These are phyloP conservation scores for Solanum hybrid DNA, from an alignment of 305 asterid species.

Conservation along the genomic window DNA sequence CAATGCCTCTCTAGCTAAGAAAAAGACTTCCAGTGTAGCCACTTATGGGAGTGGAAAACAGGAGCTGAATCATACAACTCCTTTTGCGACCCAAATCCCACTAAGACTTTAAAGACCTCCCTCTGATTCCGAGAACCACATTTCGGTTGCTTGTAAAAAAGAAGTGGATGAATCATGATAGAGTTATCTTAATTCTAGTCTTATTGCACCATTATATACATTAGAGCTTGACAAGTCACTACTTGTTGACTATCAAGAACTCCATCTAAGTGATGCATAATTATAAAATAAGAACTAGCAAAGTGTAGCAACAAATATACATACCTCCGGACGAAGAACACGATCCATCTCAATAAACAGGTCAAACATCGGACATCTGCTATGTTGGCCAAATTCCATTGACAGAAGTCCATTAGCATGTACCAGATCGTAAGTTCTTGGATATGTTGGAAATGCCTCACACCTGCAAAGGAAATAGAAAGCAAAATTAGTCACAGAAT, in stretches of 20 bases:
- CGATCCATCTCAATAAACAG: constrained; percentile 85
- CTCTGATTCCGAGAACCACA: neutral
- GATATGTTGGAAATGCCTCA: constrained; percentile 92
- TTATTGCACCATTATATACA: neutral
- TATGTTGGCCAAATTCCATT: constrained; percentile 66
- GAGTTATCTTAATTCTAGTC: neutral
- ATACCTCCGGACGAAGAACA: constrained; percentile 97
- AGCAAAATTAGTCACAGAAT: neutral
- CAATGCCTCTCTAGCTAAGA: neutral
- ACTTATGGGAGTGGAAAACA: neutral
- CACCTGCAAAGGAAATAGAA: constrained; percentile 52
- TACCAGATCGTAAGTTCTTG: constrained; percentile 94
- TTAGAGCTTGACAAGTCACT: neutral
- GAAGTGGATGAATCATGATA: neutral
- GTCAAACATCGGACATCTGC: constrained; percentile 70
- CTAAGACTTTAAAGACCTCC: neutral
- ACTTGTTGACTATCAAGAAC: neutral
- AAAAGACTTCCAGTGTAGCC: neutral
- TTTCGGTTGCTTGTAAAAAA: neutral
- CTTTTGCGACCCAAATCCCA: neutral
- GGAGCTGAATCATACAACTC: neutral
- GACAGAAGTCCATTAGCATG: constrained; percentile 89
- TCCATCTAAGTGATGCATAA: neutral
- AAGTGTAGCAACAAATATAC: neutral
- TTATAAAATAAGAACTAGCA: neutral